Evolutionary conservation across 1,284 basidiomycete genomes (phyloP).

Genomic region (Ceraceosorus bombacis): DNA sequence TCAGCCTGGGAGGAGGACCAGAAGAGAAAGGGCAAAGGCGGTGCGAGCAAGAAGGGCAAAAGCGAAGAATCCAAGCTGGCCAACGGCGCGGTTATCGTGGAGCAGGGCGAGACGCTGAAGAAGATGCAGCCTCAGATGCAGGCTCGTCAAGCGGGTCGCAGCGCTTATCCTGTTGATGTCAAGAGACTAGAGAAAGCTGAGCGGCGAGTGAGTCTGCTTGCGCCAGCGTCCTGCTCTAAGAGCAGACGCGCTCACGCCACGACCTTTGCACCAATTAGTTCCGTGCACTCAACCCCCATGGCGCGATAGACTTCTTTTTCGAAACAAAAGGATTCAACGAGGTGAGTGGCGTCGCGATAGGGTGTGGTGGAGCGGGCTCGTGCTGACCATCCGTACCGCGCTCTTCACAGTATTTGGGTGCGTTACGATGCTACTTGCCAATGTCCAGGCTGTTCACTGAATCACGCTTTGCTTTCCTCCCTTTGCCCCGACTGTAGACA

Average conservation of each 20-base stretch:
- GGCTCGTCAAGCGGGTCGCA: no score
- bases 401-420: slow-evolving; percentile 13
- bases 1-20: slow-evolving; percentile 14
- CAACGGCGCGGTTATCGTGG: not conserved
- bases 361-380: no score
- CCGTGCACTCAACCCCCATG: slow-evolving; percentile 41
- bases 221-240: slow-evolving; percentile 1
- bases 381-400: no score
- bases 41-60: slow-evolving; percentile 5
- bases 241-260: no score
- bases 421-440: not conserved
- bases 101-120: no score
- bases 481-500: not conserved
- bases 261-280: slow-evolving; percentile 16
- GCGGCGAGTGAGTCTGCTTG: slow-evolving; percentile 2
- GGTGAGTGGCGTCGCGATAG: no score
- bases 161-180: slow-evolving; percentile 6
- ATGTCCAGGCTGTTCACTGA: not conserved
- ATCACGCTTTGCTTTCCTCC: no score
- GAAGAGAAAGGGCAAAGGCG: not conserved
- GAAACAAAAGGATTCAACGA: slow-evolving; percentile 22
- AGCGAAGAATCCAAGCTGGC: not conserved
- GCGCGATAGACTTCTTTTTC: slow-evolving; percentile 39
- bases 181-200: slow-evolving; percentile 17
- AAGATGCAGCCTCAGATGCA: no score